A percentile compares a stretch with the other conserved stretches of the same genome.
Evolutionary conservation across 768 basidiomycete species (phyloP).

Genomic region (Leccinum rimulosum): DNA sequence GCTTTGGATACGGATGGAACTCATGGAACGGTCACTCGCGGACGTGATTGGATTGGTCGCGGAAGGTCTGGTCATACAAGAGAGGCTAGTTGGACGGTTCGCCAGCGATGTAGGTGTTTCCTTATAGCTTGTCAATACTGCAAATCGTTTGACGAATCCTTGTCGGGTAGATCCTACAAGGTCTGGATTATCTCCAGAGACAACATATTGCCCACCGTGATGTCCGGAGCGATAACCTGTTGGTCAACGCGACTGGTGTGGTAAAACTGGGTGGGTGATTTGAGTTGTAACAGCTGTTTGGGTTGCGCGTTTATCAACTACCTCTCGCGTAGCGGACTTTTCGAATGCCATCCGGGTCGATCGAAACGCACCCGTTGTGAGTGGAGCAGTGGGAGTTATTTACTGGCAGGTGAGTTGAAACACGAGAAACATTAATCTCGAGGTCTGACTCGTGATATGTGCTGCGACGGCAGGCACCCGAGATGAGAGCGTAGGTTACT

Average conservation of each 20-base stretch:
- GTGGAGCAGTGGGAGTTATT: conserved; percentile 65
- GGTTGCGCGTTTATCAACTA: conserved; percentile 1
- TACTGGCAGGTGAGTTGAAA: conserved; percentile 68
- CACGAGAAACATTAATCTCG: background rate
- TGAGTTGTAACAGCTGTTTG: background rate
- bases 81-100: conserved; percentile 71
- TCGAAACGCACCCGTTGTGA: conserved; percentile 46
- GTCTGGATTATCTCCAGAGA: conserved; percentile 61
- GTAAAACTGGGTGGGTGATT: conserved; percentile 66
- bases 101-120: conserved; percentile 63
- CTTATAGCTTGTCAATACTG: background rate
- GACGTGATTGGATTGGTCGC: conserved; percentile 68
- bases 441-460: background rate
- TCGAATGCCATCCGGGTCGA: conserved; percentile 68
- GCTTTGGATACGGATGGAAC: conserved; percentile 86
- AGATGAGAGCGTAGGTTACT: conserved; percentile 61
- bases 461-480: conserved; percentile 52
- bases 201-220: conserved; percentile 79
- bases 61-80: conserved; percentile 62
- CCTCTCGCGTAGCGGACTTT: conserved; percentile 61
- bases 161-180: conserved; percentile 53
- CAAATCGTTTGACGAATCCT: background rate
- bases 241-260: conserved; percentile 65
- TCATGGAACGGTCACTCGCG: conserved; percentile 86
- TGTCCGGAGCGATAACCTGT: conserved; percentile 78